Evolutionary conservation across 805 yeast species (phyloP).

Genomic region (Metschnikowia anglica): DNA sequence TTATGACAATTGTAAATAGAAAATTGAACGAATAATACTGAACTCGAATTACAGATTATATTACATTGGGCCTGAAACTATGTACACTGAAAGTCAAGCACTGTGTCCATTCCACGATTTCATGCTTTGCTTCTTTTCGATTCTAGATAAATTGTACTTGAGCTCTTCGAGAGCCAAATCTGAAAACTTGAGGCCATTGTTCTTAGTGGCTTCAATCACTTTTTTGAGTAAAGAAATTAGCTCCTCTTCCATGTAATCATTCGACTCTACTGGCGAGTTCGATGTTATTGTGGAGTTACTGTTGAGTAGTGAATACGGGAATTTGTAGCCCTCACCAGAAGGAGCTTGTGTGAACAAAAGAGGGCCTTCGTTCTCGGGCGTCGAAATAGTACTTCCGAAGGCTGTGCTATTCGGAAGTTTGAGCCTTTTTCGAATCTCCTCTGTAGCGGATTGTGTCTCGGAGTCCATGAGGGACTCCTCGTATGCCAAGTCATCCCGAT

Average conservation of each 20-base stretch:
- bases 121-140: slow-evolving; percentile 12
- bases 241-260: slow-evolving; percentile 14
- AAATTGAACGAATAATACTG: slow-evolving; percentile 1
- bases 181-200: slow-evolving; percentile 20
- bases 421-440: slow-evolving; percentile 3
- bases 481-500: background rate
- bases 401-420: background rate
- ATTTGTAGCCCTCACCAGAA: background rate
- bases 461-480: background rate
- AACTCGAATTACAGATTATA: background rate
- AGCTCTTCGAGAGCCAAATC: slow-evolving; percentile 29
- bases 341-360: background rate
- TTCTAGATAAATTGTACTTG: slow-evolving; percentile 21
- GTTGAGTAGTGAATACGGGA: slow-evolving; percentile 7
- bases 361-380: background rate
- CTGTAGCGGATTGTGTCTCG: background rate
- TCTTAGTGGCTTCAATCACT: slow-evolving; percentile 24
- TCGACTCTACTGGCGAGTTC: background rate
- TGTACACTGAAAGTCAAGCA: background rate
- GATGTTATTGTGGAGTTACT: background rate
- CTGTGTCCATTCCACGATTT: slow-evolving; percentile 2
- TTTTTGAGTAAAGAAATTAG: slow-evolving; percentile 16
- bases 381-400: background rate
- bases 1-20: slow-evolving; percentile 20
- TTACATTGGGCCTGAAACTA: background rate